Conservation (phyloP, 805 yeast genomes). For the Cyberlindnera euphorbiiphila region DNA sequence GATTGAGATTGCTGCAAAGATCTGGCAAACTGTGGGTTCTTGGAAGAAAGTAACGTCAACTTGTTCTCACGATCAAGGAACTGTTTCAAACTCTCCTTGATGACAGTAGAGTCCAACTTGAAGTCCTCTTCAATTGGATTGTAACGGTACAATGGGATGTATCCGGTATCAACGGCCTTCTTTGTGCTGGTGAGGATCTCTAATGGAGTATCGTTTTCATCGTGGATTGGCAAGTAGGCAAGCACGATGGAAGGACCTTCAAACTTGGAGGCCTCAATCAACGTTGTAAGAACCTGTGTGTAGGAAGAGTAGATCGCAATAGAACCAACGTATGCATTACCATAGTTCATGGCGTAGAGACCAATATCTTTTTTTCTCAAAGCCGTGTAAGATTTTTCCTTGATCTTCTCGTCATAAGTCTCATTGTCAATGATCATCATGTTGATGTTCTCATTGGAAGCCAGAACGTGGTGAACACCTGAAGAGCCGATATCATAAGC, state of each 20-base stretch:
- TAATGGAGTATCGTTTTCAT: slow-evolving; percentile 64
- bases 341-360: slow-evolving; percentile 90
- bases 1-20: slow-evolving; percentile 63
- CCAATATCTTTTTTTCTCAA: slow-evolving; percentile 88
- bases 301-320: slow-evolving; percentile 92
- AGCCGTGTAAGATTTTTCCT: slow-evolving; percentile 31
- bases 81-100: slow-evolving; percentile 68
- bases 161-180: slow-evolving; percentile 86
- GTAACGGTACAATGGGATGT: slow-evolving; percentile 92
- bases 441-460: slow-evolving; percentile 74
- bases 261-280: slow-evolving; percentile 84
- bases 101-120: slow-evolving; percentile 78
- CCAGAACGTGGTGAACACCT: slow-evolving; percentile 80
- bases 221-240: slow-evolving; percentile 78
- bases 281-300: slow-evolving; percentile 85
- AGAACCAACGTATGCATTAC: slow-evolving; percentile 86
- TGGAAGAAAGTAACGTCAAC: slow-evolving; percentile 67
- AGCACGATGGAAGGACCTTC: slow-evolving; percentile 89
- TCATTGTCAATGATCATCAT: slow-evolving; percentile 85
- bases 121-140: slow-evolving; percentile 60
- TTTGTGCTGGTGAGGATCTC: slow-evolving; percentile 82
- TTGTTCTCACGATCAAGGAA: slow-evolving; percentile 90
- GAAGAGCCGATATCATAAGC: slow-evolving; percentile 88
- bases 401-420: slow-evolving; percentile 46
- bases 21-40: slow-evolving; percentile 73